phyloP scores from a whole-genome alignment of 805 yeast species.

The Sugiyamaella mastotermitis region DNA sequence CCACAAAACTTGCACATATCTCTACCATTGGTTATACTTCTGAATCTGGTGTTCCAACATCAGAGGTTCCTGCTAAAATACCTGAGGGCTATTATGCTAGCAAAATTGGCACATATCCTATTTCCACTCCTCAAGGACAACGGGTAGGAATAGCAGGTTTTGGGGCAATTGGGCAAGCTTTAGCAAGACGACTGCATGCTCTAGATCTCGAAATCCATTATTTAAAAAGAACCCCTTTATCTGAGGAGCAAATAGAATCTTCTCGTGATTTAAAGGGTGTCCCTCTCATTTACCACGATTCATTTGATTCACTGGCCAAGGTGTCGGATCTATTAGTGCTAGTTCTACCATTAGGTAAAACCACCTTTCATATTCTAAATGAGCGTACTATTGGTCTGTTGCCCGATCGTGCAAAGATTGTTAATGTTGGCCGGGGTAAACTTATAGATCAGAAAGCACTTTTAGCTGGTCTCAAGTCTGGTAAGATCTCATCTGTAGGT shows the following conservation, averaged over 20 bases:
- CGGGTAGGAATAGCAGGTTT: constrained; percentile 63
- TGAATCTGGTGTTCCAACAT: too few relatives aligned
- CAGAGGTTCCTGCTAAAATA: too few relatives aligned
- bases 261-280: constrained; percentile 35
- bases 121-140: constrained; percentile 57
- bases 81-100: too few relatives aligned
- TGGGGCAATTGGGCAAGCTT: constrained; percentile 64
- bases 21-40: too few relatives aligned
- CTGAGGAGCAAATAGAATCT: constrained; percentile 32
- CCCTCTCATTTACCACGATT: constrained; percentile 31
- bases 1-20: not conserved
- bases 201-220: constrained; percentile 62
- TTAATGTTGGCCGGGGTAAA: constrained; percentile 70
- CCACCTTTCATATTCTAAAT: constrained; percentile 52
- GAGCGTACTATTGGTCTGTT: constrained; percentile 40
- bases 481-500: constrained; percentile 60
- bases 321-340: constrained; percentile 51
- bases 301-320: constrained; percentile 39
- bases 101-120: too few relatives aligned
- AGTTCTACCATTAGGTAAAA: constrained; percentile 58
- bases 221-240: constrained; percentile 45
- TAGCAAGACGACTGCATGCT: constrained; percentile 49
- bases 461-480: constrained; percentile 50
- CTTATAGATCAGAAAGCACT: constrained; percentile 60
- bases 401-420: constrained; percentile 50